Percentiles rank a stretch among this genome's conserved stretches.
Evolutionary conservation across 805 yeast species (phyloP).

Genomic region (Ogataea trehalophila): DNA sequence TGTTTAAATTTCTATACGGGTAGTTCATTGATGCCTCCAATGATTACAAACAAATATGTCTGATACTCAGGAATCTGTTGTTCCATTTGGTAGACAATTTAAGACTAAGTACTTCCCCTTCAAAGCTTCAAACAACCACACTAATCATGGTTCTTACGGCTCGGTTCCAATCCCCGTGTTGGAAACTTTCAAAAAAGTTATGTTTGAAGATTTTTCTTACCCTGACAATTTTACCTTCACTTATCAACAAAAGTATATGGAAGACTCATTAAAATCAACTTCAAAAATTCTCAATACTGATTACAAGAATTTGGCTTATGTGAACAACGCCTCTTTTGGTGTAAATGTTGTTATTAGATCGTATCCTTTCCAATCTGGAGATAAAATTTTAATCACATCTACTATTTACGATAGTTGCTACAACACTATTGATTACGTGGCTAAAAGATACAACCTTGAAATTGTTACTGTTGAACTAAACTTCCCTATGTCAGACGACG

Average conservation of each 20-base stretch:
- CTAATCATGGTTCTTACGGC: conserved; percentile 68
- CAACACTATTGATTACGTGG: conserved; percentile 43
- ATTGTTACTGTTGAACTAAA: conserved; percentile 34
- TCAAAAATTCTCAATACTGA: conserved; percentile 45
- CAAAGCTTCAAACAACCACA: conserved; percentile 37
- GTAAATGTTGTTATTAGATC: conserved; percentile 54
- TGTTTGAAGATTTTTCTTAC: conserved; percentile 28
- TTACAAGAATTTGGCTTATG: conserved; percentile 45
- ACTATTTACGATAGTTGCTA: conserved; percentile 53
- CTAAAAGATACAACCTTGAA: conserved; percentile 30
- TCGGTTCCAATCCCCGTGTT: conserved; percentile 45
- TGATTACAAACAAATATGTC: no score
- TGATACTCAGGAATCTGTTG: neutral
- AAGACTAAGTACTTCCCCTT: conserved; percentile 42
- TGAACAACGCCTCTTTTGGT: conserved; percentile 57
- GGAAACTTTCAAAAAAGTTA: conserved; percentile 30
- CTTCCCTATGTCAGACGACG: conserved; percentile 42
- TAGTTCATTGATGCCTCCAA: no score
- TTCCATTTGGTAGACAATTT: conserved; percentile 46
- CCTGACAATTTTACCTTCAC: conserved; percentile 44
- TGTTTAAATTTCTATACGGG: no score
- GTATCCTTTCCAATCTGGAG: conserved; percentile 46
- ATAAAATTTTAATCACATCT: conserved; percentile 43
- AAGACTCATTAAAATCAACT: conserved; percentile 32
- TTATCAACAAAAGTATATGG: conserved; percentile 27